A percentile compares a stretch with the other conserved stretches of the same genome.
Evolutionary conservation across 345 rosid genomes (phyloP).

Genomic region (Rhizophora apiculata): DNA sequence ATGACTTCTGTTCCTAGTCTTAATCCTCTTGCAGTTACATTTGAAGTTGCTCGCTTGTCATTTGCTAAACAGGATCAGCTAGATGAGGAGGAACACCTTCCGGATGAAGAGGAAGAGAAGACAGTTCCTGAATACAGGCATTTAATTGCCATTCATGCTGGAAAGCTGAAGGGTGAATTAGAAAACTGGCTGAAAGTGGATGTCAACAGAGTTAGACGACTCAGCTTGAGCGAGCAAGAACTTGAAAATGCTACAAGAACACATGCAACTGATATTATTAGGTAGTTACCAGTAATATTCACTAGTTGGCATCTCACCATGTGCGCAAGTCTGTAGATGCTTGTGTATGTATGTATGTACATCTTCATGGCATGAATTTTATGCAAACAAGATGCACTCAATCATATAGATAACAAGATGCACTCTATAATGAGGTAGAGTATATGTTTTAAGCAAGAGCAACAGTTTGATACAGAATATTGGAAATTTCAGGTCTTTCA

Average conservation of each 20-base stretch:
- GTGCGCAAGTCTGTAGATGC: not conserved
- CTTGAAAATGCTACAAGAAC: constrained; percentile 21
- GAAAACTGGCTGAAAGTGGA: constrained; percentile 20
- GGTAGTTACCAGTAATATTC: constrained; percentile 1
- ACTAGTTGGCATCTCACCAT: not conserved
- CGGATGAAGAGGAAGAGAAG: constrained; percentile 24
- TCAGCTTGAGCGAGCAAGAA: constrained; percentile 27
- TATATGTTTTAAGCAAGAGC: no score
- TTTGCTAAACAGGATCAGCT: constrained; percentile 28
- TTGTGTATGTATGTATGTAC: not conserved
- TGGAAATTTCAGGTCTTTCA: no score
- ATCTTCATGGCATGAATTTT: not conserved
- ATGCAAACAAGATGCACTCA: not conserved
- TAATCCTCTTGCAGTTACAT: not conserved
- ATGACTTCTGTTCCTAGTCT: not conserved
- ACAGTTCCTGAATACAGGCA: constrained; percentile 20
- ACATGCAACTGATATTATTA: constrained; percentile 17
- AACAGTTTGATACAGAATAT: no score
- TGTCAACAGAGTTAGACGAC: constrained; percentile 21
- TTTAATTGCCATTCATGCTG: constrained; percentile 28
- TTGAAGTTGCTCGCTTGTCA: not conserved
- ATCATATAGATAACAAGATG: not conserved
- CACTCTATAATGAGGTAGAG: no score
- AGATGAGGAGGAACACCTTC: constrained; percentile 5
- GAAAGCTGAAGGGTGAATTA: constrained; percentile 23